A percentile compares a stretch with the other conserved stretches of the same genome.
Evolutionary conservation across 1,284 basidiomycete genomes (phyloP).

Genomic region (Sphaerobolus stellatus): DNA sequence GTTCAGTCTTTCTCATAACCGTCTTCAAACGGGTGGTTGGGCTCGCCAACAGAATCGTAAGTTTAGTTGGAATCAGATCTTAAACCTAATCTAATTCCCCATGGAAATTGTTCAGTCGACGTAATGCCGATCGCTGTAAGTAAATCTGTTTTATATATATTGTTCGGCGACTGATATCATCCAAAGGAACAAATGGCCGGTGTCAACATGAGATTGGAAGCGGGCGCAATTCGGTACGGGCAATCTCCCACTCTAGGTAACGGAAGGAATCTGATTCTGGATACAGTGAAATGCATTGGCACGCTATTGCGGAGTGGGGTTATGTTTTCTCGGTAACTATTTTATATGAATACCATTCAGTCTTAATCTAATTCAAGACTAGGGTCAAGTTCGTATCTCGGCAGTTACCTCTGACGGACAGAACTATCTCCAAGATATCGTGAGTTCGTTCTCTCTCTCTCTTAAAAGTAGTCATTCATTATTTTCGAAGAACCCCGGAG

Average conservation of each 20-base stretch:
- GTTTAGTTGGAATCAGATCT: not conserved
- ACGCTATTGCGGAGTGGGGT: slow-evolving; percentile 70
- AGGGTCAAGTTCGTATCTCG: slow-evolving; percentile 65
- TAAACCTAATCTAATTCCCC: not conserved
- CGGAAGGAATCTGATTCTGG: not conserved
- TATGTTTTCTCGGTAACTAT: slow-evolving; percentile 55
- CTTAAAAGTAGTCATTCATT: not conserved
- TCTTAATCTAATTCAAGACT: slow-evolving; percentile 2
- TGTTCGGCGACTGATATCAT: not conserved
- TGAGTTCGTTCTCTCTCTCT: slow-evolving; percentile 28
- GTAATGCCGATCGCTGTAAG: slow-evolving; percentile 62
- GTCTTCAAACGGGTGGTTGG: slow-evolving; percentile 72
- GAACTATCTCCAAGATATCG: slow-evolving; percentile 61
- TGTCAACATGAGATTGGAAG: slow-evolving; percentile 68
- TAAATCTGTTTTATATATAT: slow-evolving; percentile 3
- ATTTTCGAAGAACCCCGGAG: slow-evolving; percentile 36
- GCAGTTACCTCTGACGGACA: slow-evolving; percentile 59
- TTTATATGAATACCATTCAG: not conserved
- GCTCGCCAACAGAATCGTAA: slow-evolving; percentile 45
- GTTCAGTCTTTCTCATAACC: slow-evolving; percentile 66
- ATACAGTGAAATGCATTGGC: slow-evolving; percentile 71
- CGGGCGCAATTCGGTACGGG: slow-evolving; percentile 59
- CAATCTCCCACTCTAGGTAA: not conserved
- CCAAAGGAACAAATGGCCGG: slow-evolving; percentile 51
- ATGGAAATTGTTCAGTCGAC: slow-evolving; percentile 35